Evolutionary conservation across 164 flowering plant genomes (phyloP).

Genomic region (Chloranthus sessilifolius): DNA sequence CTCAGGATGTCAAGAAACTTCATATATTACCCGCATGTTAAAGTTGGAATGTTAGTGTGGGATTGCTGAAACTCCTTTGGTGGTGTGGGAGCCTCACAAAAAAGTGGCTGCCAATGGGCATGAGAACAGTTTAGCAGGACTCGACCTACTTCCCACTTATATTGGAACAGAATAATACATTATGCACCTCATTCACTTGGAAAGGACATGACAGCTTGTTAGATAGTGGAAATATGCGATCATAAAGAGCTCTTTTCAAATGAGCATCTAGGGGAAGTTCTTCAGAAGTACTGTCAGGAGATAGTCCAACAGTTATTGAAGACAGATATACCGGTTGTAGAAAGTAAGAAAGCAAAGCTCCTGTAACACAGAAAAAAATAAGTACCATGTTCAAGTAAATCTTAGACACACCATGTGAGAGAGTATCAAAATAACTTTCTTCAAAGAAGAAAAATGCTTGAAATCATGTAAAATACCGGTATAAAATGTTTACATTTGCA

Average conservation of each 20-base stretch:
- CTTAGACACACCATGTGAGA: too few species aligned
- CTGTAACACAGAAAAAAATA: slow-evolving; percentile 33
- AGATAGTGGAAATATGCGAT: slow-evolving; percentile 47
- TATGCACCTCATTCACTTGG: slow-evolving; percentile 56
- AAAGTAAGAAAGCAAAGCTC: slow-evolving; percentile 85
- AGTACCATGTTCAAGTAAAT: background rate
- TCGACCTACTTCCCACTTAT: background rate
- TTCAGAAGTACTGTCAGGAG: slow-evolving; percentile 27
- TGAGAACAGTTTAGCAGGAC: slow-evolving; percentile 1
- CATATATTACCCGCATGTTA: slow-evolving; percentile 76
- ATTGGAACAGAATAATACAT: slow-evolving; percentile 9
- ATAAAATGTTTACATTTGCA: too few species aligned
- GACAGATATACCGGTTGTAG: slow-evolving; percentile 78
- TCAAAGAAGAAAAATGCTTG: background rate
- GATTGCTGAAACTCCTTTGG: slow-evolving; percentile 78
- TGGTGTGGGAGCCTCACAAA: slow-evolving; percentile 63
- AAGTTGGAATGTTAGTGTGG: slow-evolving; percentile 48
- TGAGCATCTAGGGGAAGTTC: slow-evolving; percentile 20
- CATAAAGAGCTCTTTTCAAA: slow-evolving; percentile 46
- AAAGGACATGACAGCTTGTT: slow-evolving; percentile 46
- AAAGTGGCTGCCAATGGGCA: slow-evolving; percentile 51
- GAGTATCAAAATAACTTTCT: background rate
- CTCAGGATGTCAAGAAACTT: background rate
- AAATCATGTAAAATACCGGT: too few species aligned
- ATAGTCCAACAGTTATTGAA: slow-evolving; percentile 66